Conservation (phyloP, 179 eudicot genomes). For the Spergularia azorica region DNA sequence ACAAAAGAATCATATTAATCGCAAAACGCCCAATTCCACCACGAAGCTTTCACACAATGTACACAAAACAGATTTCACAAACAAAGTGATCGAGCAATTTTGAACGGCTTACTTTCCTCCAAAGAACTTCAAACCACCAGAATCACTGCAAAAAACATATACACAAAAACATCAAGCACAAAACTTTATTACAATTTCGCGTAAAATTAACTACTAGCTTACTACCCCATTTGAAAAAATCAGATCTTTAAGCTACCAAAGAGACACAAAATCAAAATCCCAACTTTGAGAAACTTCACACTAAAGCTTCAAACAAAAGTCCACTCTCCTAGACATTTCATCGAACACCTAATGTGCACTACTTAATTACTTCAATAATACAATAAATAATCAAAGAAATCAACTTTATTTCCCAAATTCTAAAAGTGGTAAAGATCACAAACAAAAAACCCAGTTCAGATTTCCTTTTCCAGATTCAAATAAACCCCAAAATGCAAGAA, state of each 20-base stretch:
- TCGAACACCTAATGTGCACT: too few relatives aligned
- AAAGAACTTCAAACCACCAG: neutral
- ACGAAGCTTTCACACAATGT: neutral
- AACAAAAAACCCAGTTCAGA: neutral
- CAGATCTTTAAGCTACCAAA: neutral
- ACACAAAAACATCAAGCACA: conserved; percentile 2
- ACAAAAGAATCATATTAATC: neutral
- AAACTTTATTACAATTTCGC: neutral
- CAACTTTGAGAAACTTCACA: neutral
- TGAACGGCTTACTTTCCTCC: neutral
- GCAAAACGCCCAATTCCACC: neutral
- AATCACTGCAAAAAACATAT: neutral
- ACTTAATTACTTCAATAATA: too few relatives aligned
- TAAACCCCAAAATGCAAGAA: neutral
- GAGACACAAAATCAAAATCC: neutral
- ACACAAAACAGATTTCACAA: neutral
- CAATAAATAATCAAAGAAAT: too few relatives aligned
- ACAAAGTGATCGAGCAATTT: neutral
- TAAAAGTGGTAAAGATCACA: neutral
- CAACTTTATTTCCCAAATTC: neutral
- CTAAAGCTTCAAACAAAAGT: neutral
- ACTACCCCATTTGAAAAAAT: neutral
- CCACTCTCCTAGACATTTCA: too few relatives aligned
- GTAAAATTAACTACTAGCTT: neutral
- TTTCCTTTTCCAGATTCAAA: neutral